Conservation (phyloP, 441 rosid genomes). For the Metrosideros polymorpha region DNA sequence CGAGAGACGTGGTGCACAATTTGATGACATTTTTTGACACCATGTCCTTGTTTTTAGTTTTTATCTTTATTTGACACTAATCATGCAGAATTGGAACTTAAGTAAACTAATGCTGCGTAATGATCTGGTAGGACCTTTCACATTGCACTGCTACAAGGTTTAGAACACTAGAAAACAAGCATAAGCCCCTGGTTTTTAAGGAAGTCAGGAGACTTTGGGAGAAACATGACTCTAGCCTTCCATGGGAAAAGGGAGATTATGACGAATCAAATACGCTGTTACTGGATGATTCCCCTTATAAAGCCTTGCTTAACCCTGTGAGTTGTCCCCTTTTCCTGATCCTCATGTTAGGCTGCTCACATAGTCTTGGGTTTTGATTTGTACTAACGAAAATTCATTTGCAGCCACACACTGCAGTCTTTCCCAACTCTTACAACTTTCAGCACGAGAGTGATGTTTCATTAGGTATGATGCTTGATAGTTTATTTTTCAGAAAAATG, state of each 20-base stretch:
- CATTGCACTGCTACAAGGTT: slow-evolving; percentile 46
- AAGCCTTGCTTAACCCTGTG: slow-evolving; percentile 91
- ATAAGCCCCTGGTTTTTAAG: slow-evolving; percentile 63
- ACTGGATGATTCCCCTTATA: slow-evolving; percentile 87
- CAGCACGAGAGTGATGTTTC: slow-evolving; percentile 33
- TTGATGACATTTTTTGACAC: not conserved
- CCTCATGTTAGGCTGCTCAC: not conserved
- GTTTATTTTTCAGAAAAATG: not conserved
- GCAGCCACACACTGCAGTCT: slow-evolving; percentile 66
- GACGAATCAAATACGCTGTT: slow-evolving; percentile 69
- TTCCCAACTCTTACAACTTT: slow-evolving; percentile 60
- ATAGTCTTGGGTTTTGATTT: not conserved
- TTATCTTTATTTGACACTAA: not conserved
- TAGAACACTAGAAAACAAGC: slow-evolving; percentile 52
- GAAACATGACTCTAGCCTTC: slow-evolving; percentile 46
- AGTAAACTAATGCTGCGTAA: not conserved
- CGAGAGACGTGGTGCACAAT: not conserved
- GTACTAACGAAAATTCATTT: slow-evolving; percentile 4
- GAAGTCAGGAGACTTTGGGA: slow-evolving; percentile 72
- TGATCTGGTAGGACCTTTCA: slow-evolving; percentile 46
- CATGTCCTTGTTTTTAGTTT: not conserved
- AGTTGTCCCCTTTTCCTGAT: slow-evolving; percentile 16
- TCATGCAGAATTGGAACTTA: not conserved
- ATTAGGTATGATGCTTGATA: slow-evolving; percentile 37
- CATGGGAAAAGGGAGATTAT: slow-evolving; percentile 57